A percentile compares a stretch with the other conserved stretches of the same genome.
phyloP scores from a whole-genome alignment of 1,139 yeast genomes.

The Debaryomycetaceae sp. region DNA sequence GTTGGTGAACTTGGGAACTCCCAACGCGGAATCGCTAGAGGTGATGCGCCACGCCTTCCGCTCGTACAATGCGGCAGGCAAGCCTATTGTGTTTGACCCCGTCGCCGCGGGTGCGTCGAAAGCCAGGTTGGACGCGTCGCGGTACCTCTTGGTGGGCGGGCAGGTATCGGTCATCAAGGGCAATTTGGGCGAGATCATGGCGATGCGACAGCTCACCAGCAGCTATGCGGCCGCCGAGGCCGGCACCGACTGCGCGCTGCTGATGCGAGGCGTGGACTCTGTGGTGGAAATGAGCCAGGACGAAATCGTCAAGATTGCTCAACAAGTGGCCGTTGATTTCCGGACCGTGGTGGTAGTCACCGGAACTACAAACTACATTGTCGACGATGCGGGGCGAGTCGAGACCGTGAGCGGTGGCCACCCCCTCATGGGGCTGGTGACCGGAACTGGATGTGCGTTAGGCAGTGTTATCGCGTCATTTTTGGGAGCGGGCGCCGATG shows the following conservation, averaged over 20 bases:
- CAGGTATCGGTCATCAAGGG: constrained; percentile 72
- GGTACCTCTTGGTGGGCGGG: constrained; percentile 43
- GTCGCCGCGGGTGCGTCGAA: constrained; percentile 84
- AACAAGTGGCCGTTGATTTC: constrained; percentile 42
- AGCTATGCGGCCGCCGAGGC: constrained; percentile 15
- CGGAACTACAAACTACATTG: constrained; percentile 23
- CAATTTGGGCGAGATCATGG: constrained; percentile 70
- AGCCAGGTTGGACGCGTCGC: constrained; percentile 41
- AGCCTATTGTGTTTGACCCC: constrained; percentile 75
- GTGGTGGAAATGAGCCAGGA: constrained; percentile 21
- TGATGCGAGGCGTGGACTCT: constrained; percentile 75
- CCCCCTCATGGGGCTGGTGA: constrained; percentile 57
- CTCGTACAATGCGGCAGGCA: constrained; percentile 45
- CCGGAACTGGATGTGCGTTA: constrained; percentile 83
- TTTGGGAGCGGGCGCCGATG: constrained; percentile 34
- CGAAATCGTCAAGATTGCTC: constrained; percentile 29
- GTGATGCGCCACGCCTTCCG: constrained; percentile 42
- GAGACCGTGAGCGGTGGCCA: constrained; percentile 46
- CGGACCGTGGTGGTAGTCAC: constrained; percentile 66
- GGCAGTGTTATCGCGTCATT: constrained; percentile 65
- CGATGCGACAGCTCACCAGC: constrained; percentile 25
- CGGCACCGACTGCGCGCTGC: constrained; percentile 13
- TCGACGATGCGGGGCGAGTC: constrained; percentile 8
- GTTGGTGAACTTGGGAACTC: constrained; percentile 72
- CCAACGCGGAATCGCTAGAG: constrained; percentile 31